Evolutionary conservation across 176 grass and related monocot species (phyloP).

Genomic region (Saccharum officinarum): DNA sequence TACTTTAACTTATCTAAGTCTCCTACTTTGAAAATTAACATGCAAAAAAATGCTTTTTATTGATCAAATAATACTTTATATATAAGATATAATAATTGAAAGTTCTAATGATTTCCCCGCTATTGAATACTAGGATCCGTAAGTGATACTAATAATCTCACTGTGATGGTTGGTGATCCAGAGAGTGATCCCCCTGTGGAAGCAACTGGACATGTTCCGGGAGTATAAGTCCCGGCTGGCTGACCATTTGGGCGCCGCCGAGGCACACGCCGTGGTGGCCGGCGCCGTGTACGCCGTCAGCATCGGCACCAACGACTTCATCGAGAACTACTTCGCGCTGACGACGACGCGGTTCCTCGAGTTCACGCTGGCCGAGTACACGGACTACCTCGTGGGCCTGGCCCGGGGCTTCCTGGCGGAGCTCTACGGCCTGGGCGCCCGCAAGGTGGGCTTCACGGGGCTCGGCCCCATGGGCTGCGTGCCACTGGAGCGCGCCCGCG

Average conservation of each 20-base stretch:
- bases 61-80: no score
- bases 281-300: constrained; percentile 70
- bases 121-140: background rate
- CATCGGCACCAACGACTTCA: constrained; percentile 92
- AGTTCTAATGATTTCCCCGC: background rate
- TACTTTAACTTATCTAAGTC: no score
- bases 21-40: no score
- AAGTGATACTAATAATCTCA: background rate
- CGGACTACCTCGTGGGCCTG: constrained; percentile 41
- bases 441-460: constrained; percentile 66
- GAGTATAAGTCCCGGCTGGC: constrained; percentile 61
- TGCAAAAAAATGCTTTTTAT: background rate
- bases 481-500: constrained; percentile 41
- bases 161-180: background rate
- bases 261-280: constrained; percentile 35
- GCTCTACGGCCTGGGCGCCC: constrained; percentile 60
- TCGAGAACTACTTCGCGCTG: constrained; percentile 79
- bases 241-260: constrained; percentile 38
- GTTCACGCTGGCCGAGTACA: constrained; percentile 52
- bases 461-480: constrained; percentile 55
- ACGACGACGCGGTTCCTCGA: constrained; percentile 40
- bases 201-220: constrained; percentile 61
- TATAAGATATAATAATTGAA: background rate
- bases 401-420: constrained; percentile 45
- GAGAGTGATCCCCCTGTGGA: constrained; percentile 59